Base-by-base conservation (phyloP, 768 basidiomycete species). In the Boletus vermiculosoides region DNA sequence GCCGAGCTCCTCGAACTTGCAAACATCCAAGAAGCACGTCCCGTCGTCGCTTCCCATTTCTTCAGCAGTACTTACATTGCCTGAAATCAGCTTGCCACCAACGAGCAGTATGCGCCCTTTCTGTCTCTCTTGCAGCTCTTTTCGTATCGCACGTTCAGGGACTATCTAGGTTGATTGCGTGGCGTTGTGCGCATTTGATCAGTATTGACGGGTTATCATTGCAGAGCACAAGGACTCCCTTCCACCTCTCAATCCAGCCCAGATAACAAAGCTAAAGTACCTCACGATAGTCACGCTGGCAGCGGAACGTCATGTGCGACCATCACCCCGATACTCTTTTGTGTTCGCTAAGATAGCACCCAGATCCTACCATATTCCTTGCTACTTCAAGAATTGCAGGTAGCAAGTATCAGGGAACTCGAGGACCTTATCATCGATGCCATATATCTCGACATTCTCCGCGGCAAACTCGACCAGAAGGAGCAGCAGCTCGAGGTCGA, bases 351-450 rank as follows among this genome's bases (percentile, higher is more conserved):
- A 59, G 15, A 34, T 10, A 5, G 15, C 44, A 12, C 13, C 16
- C 64, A 90, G 94, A 90, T 92, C 63, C 82, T 98, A 3, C 85
- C 92, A 0, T 98, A 98, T 71, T 71, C 84, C 11, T 74, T 80
- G 36, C 82, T 98, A 2, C 81, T 92, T 8, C 68, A 82, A 50
- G 76, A 81, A 4, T 81, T 99, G 20, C 83, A 92, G 48, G 80
- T 96, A 72, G 78, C 85, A 4, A 86, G 83, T 6, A 84, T 95
- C 56, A 87, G 95, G 52, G 90, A 90, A 55, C 85, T 99, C 3
- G 96, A 99, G 71, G 95, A 98, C 73, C 84, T 98, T 61, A 91
- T 98, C 68, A 98, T 99, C 71, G 94, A 98, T 66, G 90, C 90
- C 12, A 94, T 98, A 72, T 98, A 98, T 74, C 84, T 91, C 40